phyloP scores from a whole-genome alignment of 768 basidiomycete genomes.

The Russula sp. region DNA sequence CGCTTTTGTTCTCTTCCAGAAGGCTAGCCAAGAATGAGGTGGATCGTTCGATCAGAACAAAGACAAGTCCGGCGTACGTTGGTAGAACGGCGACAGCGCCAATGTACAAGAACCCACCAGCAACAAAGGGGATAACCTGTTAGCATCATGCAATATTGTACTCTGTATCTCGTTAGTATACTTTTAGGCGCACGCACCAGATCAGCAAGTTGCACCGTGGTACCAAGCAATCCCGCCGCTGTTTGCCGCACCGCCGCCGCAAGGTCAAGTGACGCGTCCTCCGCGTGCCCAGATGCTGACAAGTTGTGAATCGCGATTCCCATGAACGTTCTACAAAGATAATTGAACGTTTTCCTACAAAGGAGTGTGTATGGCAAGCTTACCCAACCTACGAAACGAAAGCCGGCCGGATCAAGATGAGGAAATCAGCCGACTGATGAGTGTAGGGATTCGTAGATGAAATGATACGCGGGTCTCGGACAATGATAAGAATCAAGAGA shows the following conservation, averaged over 20 bases:
- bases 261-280: slow-evolving; percentile 47
- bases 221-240: slow-evolving; percentile 75
- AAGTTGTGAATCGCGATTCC: slow-evolving; percentile 80
- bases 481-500: slow-evolving; percentile 26
- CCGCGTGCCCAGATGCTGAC: slow-evolving; percentile 43
- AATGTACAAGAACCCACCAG: slow-evolving; percentile 90
- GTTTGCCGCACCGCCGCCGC: slow-evolving; percentile 72
- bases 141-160: slow-evolving; percentile 18
- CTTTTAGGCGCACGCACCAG: slow-evolving; percentile 48
- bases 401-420: slow-evolving; percentile 10
- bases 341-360: not conserved
- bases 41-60: slow-evolving; percentile 12
- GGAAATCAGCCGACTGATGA: not conserved
- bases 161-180: slow-evolving; percentile 14
- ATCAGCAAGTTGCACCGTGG: slow-evolving; percentile 72
- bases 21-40: slow-evolving; percentile 41
- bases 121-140: slow-evolving; percentile 85
- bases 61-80: slow-evolving; percentile 51
- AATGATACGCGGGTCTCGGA: slow-evolving; percentile 15
- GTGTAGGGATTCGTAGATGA: not conserved
- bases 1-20: slow-evolving; percentile 82
- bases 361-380: slow-evolving; percentile 6
- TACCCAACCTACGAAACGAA: slow-evolving; percentile 27
- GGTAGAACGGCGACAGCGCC: slow-evolving; percentile 89
- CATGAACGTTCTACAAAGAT: slow-evolving; percentile 64